These are phyloP conservation scores for Brassica balearica DNA, from an alignment of 441 rosid genomes.

Conservation along the genomic window DNA sequence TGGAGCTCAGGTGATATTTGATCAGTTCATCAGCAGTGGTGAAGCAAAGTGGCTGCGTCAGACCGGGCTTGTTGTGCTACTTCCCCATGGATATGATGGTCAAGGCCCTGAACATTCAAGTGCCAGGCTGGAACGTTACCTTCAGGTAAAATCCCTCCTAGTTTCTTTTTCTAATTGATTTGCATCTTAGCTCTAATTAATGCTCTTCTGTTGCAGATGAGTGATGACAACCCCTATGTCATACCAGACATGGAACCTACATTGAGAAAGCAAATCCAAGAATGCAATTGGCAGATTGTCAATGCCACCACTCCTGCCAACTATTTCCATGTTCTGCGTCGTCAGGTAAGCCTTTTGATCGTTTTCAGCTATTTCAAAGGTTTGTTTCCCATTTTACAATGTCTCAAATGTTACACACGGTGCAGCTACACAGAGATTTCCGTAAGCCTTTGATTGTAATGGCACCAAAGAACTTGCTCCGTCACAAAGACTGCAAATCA, in stretches of 20 bases:
- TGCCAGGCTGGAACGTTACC: constrained; percentile 92
- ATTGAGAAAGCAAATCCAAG: constrained; percentile 92
- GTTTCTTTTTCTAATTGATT: neutral
- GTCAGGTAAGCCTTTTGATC: constrained; percentile 61
- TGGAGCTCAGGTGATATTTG: constrained; percentile 97
- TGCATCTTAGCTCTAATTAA: constrained; percentile 6
- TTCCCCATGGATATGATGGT: constrained; percentile 98
- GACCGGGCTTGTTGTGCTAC: constrained; percentile 89
- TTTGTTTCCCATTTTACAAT: constrained; percentile 10
- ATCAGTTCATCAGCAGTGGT: constrained; percentile 94
- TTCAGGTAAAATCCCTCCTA: constrained; percentile 62
- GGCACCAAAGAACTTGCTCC: constrained; percentile 96
- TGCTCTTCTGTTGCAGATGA: constrained; percentile 67
- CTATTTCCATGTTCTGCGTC: constrained; percentile 95
- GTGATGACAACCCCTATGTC: constrained; percentile 88
- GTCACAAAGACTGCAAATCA: constrained; percentile 96
- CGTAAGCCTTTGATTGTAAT: constrained; percentile 94
- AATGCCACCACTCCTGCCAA: constrained; percentile 98
- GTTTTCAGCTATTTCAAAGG: constrained; percentile 11
- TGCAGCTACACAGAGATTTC: constrained; percentile 89
- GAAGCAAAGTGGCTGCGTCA: constrained; percentile 99
- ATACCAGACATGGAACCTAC: constrained; percentile 98
- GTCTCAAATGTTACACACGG: constrained; percentile 12
- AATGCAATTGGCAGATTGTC: constrained; percentile 97
- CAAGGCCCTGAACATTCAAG: constrained; percentile 99